phyloP scores from a whole-genome alignment of 2,329 filamentous ascomycete genomes.

The Peltaster fructicola region DNA sequence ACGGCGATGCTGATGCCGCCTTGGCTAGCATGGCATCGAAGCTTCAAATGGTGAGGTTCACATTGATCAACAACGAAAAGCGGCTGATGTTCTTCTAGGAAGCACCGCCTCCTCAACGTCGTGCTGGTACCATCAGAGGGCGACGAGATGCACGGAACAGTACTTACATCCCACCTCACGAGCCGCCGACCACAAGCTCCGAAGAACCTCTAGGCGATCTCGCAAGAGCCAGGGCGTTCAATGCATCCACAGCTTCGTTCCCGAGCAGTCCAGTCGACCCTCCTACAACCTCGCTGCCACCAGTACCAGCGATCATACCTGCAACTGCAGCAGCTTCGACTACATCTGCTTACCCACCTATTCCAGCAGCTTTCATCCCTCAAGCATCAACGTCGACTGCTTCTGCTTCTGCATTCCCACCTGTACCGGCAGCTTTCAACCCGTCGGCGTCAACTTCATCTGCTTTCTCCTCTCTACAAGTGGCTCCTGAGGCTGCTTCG shows the following conservation, averaged over 20 bases:
- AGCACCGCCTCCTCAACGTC: constrained; percentile 35
- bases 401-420: constrained; percentile 6
- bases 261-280: too few relatives aligned
- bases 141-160: constrained; percentile 85
- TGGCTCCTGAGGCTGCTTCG: constrained; percentile 10
- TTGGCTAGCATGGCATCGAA: constrained; percentile 60
- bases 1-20: constrained; percentile 49
- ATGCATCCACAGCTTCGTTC: too few relatives aligned
- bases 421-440: constrained; percentile 8
- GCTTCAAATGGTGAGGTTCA: constrained; percentile 36
- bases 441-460: constrained; percentile 9
- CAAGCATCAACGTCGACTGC: neutral
- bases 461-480: constrained; percentile 15
- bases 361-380: constrained; percentile 1
- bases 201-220: constrained; percentile 3
- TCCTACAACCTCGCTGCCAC: too few relatives aligned
- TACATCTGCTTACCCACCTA: too few relatives aligned
- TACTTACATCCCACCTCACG: constrained; percentile 38
- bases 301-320: constrained; percentile 2
- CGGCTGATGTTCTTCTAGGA: constrained; percentile 25
- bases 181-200: constrained; percentile 4
- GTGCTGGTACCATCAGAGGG: constrained; percentile 60
- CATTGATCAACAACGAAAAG: neutral
- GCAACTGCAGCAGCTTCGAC: too few relatives aligned
- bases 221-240: constrained; percentile 10